Evolutionary conservation across 2,329 filamentous ascomycete genomes (phyloP).

Genomic region (Dactylella cylindrospora): DNA sequence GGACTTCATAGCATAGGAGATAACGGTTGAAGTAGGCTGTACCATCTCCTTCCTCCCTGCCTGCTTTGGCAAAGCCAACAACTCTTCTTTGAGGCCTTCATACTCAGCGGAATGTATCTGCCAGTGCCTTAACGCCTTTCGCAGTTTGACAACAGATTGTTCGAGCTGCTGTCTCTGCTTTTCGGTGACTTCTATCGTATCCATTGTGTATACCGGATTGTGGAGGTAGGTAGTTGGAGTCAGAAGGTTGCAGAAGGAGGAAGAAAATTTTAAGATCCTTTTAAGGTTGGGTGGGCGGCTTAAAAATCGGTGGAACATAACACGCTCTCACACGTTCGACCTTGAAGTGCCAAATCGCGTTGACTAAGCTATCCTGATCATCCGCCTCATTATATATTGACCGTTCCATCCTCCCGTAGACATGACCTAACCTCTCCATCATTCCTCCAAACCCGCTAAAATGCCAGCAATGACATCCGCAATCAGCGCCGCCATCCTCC

Average conservation of each 20-base stretch:
- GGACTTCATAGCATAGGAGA: not conserved
- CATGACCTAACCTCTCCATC: too few relatives aligned
- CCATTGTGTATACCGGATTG: conserved; percentile 11
- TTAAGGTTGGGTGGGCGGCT: conserved; percentile 21
- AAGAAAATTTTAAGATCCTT: conserved; percentile 8
- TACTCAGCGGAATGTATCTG: conserved; percentile 89
- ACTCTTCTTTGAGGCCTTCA: conserved; percentile 80
- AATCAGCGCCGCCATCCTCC: conserved; percentile 29
- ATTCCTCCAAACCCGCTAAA: not conserved
- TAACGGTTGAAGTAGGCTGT: conserved; percentile 47
- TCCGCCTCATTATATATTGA: conserved; percentile 1
- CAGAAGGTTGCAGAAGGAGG: conserved; percentile 1
- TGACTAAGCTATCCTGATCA: conserved; percentile 10
- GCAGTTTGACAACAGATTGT: conserved; percentile 71
- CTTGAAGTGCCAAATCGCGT: not conserved
- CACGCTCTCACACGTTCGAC: not conserved
- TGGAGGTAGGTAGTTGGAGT: conserved; percentile 56
- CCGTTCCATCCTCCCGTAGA: not conserved
- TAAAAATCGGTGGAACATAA: conserved; percentile 21
- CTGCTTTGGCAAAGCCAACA: conserved; percentile 60
- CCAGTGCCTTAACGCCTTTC: conserved; percentile 80
- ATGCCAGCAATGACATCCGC: conserved; percentile 27
- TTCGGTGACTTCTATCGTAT: conserved; percentile 62
- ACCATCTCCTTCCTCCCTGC: conserved; percentile 61
- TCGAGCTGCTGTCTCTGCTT: conserved; percentile 74